Evolutionary conservation across 106 monocot species (phyloP).

Genomic region (Phalaenopsis equestris): DNA sequence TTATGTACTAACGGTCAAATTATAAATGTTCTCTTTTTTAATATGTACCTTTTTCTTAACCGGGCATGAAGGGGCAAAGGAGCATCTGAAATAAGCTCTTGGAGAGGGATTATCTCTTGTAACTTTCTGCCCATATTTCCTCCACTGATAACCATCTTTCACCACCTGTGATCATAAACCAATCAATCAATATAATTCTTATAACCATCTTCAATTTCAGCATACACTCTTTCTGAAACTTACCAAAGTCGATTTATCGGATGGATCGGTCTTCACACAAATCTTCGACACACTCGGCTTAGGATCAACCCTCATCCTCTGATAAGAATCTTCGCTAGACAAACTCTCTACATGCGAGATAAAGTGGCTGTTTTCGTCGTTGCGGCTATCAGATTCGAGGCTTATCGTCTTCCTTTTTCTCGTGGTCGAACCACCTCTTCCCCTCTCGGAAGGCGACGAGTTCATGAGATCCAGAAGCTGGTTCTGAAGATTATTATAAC

Average conservation of each 20-base stretch:
- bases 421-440: not conserved
- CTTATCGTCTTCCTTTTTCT: not conserved
- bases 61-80: constrained; percentile 18
- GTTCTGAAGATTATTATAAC: constrained; percentile 4
- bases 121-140: constrained; percentile 28
- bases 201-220: not conserved
- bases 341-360: not conserved
- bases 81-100: constrained; percentile 23
- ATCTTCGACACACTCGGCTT: not conserved
- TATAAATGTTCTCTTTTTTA: not conserved
- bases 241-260: not conserved
- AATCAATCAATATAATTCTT: not conserved
- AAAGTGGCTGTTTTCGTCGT: not conserved
- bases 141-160: constrained; percentile 28
- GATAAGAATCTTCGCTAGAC: constrained; percentile 10
- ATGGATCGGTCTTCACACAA: constrained; percentile 1
- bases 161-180: constrained; percentile 8
- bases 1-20: not conserved
- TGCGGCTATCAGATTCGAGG: not conserved
- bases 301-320: not conserved
- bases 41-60: constrained; percentile 24
- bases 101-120: constrained; percentile 23
- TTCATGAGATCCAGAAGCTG: not conserved
- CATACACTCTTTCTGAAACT: not conserved
- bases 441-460: not conserved